These are phyloP conservation scores for Kodamaea derodonti DNA, from an alignment of 1,139 yeast genomes.

Conservation along the genomic window DNA sequence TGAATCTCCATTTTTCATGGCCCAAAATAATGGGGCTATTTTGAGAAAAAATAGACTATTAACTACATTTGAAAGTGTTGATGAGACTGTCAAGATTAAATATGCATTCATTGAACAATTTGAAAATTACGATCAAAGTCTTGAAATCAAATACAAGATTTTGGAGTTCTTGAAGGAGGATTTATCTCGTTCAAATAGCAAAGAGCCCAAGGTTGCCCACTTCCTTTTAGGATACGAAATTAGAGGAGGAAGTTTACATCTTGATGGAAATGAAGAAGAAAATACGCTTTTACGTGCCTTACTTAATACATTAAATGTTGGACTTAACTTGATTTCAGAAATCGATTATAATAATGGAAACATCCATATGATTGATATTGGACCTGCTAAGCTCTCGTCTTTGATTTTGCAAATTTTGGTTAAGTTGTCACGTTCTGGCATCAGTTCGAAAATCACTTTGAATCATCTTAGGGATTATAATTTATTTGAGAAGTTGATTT, in stretches of 20 bases:
- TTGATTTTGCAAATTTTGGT: conserved; percentile 58
- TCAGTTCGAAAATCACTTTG: conserved; percentile 52
- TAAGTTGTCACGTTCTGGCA: conserved; percentile 52
- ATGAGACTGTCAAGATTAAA: conserved; percentile 67
- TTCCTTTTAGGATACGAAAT: conserved; percentile 66
- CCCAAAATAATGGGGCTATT: conserved; percentile 26
- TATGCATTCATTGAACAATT: conserved; percentile 72
- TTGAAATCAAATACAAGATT: conserved; percentile 54
- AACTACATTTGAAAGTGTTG: conserved; percentile 67
- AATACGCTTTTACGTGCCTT: conserved; percentile 56
- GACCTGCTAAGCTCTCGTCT: conserved; percentile 56
- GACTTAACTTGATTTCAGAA: conserved; percentile 40
- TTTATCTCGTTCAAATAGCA: conserved; percentile 36
- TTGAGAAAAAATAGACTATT: conserved; percentile 61
- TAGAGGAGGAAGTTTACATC: conserved; percentile 28
- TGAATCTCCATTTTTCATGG: conserved; percentile 45
- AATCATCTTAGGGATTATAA: conserved; percentile 45
- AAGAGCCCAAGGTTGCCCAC: conserved; percentile 60
- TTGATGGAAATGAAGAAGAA: conserved; percentile 13
- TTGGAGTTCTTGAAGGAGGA: conserved; percentile 56
- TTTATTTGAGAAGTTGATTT: conserved; percentile 51
- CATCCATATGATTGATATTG: conserved; percentile 40
- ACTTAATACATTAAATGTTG: conserved; percentile 44
- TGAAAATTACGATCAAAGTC: conserved; percentile 35
- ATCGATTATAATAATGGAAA: conserved; percentile 36